Conservation (phyloP, 495 filamentous ascomycete species). For the Penicillium riverlandense region DNA sequence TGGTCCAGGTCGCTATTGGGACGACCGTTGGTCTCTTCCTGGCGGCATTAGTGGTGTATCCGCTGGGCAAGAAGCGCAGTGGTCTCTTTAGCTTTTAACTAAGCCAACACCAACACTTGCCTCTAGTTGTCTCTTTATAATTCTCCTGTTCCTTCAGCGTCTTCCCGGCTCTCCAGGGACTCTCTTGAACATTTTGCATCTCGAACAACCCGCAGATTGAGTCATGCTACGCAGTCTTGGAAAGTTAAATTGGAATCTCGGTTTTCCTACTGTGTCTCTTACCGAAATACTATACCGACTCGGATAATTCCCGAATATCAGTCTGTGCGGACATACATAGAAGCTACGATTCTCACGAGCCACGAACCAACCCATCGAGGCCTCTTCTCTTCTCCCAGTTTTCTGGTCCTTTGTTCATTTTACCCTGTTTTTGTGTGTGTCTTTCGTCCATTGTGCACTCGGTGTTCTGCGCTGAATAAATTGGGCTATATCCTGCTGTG, state of each 20-base stretch:
- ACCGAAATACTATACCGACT: constrained; percentile 8
- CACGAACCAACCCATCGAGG: constrained; percentile 19
- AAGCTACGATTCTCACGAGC: constrained; percentile 23
- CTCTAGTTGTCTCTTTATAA: not conserved
- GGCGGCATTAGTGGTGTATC: constrained; percentile 82
- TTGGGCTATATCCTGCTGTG: not conserved
- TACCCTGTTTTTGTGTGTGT: not conserved
- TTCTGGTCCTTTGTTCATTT: not conserved
- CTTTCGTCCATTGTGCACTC: not conserved
- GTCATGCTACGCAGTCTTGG: too few species aligned
- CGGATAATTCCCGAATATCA: not conserved
- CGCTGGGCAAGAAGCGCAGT: constrained; percentile 82
- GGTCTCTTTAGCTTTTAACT: constrained; percentile 80
- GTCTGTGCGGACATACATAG: constrained; percentile 16
- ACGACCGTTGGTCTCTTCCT: constrained; percentile 89
- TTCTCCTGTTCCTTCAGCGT: not conserved
- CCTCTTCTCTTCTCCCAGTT: constrained; percentile 2
- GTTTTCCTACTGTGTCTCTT: too few species aligned
- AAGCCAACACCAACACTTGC: too few species aligned
- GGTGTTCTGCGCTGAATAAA: not conserved
- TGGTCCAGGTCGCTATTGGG: constrained; percentile 88
- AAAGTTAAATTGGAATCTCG: too few species aligned
- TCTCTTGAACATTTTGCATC: not conserved
- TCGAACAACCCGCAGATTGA: too few species aligned
- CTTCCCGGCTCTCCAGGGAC: not conserved